These are phyloP conservation scores for Phytophthora tubulina DNA, from an alignment of 352 stramenopile genomes.

Conservation along the genomic window DNA sequence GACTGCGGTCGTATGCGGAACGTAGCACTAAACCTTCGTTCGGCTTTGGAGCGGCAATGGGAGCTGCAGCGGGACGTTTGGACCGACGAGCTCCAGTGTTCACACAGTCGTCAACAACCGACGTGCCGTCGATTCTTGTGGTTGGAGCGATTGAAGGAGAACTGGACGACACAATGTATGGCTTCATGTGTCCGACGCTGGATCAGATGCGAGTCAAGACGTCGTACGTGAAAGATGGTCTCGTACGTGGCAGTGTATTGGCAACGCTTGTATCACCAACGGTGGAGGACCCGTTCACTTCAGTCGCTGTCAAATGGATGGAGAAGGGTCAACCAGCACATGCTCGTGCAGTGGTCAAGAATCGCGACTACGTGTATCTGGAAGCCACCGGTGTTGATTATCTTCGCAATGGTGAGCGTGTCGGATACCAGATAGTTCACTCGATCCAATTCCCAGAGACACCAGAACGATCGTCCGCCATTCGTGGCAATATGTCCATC, in stretches of 20 bases:
- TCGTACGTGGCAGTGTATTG: constrained; percentile 50
- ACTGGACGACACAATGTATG: constrained; percentile 53
- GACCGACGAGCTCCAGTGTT: constrained; percentile 28
- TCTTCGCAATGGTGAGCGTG: constrained; percentile 61
- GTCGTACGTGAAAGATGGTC: constrained; percentile 50
- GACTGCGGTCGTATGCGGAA: constrained; percentile 43
- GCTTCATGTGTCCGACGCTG: constrained; percentile 42
- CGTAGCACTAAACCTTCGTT: constrained; percentile 22
- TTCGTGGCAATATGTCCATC: constrained; percentile 48
- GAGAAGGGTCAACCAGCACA: constrained; percentile 44
- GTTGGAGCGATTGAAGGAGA: constrained; percentile 47
- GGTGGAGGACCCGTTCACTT: constrained; percentile 45
- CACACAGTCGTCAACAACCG: constrained; percentile 10
- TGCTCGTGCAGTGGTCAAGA: constrained; percentile 50
- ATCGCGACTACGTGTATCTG: constrained; percentile 65
- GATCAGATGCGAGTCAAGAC: constrained; percentile 54
- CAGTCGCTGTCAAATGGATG: constrained; percentile 58
- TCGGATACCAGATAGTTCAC: constrained; percentile 71
- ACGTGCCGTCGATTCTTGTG: constrained; percentile 34
- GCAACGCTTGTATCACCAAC: constrained; percentile 48
- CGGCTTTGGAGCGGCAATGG: constrained; percentile 17
- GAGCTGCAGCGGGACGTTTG: constrained; percentile 19
- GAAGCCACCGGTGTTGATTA: constrained; percentile 52
- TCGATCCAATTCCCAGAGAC: constrained; percentile 63
- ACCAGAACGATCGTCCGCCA: constrained; percentile 25